Evolutionary conservation across 2,329 filamentous ascomycete genomes (phyloP), one percentile per base, ranked within the genome.

Genomic region (Aspergillus novoparasiticus): DNA sequence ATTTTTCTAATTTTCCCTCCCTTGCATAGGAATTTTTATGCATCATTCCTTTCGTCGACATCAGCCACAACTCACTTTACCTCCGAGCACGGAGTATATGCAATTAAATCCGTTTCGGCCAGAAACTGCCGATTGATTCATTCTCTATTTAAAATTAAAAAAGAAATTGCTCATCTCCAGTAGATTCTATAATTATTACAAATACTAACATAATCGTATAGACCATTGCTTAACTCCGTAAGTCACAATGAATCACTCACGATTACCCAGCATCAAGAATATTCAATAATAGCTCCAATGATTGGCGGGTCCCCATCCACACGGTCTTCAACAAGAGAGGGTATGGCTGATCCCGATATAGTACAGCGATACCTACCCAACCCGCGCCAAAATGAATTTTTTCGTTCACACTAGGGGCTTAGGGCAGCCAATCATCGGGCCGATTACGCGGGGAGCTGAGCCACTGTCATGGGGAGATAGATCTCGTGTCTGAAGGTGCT

Each of bases 401-500:
- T 36, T 26, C 48, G 6, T 26, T 39, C 12, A 26, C 51, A 12
- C 32, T 55, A 55, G 51, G n/a, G 32, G 26, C 32, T 26, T 59
- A 59, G 58, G 59, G 62, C 62, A 62, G 43, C 60, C 58, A 61
- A 65, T 63, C 39, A 56, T 34, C 39, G 23, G 9, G 26, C 26
- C 1, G 4, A 54, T 26, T 16, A 55, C 36, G 34, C 21, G 26
- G 56, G 45, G 45, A 14, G 48, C 63, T 65, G 36, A 63, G 61
- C 64, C 64, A 65, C 64, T 58, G 51, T 54, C 36, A 46, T 50
- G 57, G 57, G 57, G 26, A 55, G 55, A 54, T 57, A 53, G 61
- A 65, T 65, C 64, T 64, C 64, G 64, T 66, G 64, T 66, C 39
- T 61, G 34, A 55, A 55, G 34, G 51, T 60, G 57, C 58, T 60